Conservation (phyloP, 2,329 filamentous ascomycete genomes). For the Colletotrichum sp. region DNA sequence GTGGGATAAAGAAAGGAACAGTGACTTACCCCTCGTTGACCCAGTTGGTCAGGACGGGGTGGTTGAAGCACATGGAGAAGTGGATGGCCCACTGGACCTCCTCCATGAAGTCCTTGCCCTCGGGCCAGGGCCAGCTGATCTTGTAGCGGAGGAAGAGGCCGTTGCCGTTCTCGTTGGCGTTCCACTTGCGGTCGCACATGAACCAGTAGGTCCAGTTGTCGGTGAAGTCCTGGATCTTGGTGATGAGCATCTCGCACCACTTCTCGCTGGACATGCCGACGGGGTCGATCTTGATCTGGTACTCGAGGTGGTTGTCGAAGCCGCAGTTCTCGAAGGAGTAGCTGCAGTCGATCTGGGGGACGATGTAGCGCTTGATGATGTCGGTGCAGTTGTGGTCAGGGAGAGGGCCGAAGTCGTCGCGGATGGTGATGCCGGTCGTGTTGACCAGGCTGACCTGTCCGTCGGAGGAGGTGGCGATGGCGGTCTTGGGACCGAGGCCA, state of each 20-base stretch:
- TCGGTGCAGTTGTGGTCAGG: background rate
- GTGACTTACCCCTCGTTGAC: background rate
- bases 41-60: background rate
- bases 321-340: slow-evolving; percentile 10
- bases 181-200: background rate
- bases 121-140: background rate
- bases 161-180: background rate
- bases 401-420: background rate
- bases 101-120: background rate
- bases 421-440: background rate
- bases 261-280: background rate
- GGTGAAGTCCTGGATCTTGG: background rate
- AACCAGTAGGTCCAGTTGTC: background rate
- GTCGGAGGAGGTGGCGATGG: background rate
- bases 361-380: background rate
- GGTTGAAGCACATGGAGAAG: background rate
- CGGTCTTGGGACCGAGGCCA: background rate
- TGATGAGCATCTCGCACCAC: slow-evolving; percentile 1
- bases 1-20: rapidly evolving
- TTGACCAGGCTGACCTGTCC: background rate
- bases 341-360: slow-evolving; percentile 5
- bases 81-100: background rate
- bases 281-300: slow-evolving; percentile 1
- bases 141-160: background rate
- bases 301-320: slow-evolving; percentile 6